A percentile compares a stretch with the other conserved stretches of the same genome.
Conservation (phyloP, 768 basidiomycete species). For the Thelephora aurantiotincta region DNA sequence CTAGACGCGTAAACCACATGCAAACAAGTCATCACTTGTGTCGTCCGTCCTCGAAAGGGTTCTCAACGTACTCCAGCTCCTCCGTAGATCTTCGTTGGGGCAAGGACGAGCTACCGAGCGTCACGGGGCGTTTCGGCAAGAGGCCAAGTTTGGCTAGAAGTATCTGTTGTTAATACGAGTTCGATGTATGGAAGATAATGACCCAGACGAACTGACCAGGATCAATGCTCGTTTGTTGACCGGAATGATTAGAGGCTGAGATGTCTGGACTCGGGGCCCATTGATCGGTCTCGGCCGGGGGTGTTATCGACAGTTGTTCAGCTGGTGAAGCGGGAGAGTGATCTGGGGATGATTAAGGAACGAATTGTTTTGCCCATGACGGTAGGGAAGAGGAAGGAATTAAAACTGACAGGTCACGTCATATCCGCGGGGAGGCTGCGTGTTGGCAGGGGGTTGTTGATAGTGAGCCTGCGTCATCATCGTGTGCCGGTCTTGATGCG, state of each 20-base stretch:
- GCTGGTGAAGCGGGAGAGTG: no score
- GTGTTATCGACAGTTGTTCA: no score
- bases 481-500: neutral
- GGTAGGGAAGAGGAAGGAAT: no score
- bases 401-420: no score
- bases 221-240: slow-evolving; percentile 2
- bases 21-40: neutral
- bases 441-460: neutral
- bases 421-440: no score
- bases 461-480: neutral
- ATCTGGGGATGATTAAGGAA: no score
- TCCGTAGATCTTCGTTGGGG: slow-evolving; percentile 23
- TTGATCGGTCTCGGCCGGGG: no score
- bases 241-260: neutral
- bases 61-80: slow-evolving; percentile 62
- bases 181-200: no score
- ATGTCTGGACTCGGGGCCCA: no score
- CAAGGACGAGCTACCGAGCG: slow-evolving; percentile 24
- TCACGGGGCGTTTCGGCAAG: slow-evolving; percentile 63
- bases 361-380: no score
- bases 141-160: slow-evolving; percentile 48
- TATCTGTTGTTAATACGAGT: neutral
- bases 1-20: no score
- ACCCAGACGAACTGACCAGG: neutral
- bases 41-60: slow-evolving; percentile 43